Conservation (phyloP, 2,329 filamentous ascomycete genomes). For the Colletotrichum lentis region DNA sequence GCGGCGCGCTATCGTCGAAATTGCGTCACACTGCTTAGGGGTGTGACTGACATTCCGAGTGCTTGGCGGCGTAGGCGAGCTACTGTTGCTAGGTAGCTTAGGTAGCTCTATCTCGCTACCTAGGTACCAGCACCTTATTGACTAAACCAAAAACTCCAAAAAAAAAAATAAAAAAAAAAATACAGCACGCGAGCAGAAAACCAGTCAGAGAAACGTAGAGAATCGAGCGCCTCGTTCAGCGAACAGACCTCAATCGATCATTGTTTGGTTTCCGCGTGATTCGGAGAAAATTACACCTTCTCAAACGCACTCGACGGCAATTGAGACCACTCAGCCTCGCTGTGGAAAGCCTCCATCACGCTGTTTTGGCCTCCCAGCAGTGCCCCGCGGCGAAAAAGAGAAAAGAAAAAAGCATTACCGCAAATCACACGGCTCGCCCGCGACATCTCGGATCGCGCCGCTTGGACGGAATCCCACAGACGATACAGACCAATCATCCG, state of each 20-base stretch:
- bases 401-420: neutral
- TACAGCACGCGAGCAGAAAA: neutral
- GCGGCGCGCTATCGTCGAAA: constrained; percentile 19
- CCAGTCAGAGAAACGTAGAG: constrained; percentile 5
- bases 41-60: neutral
- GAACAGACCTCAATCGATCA: constrained; percentile 20
- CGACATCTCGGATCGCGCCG: constrained; percentile 27
- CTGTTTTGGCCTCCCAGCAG: constrained; percentile 31
- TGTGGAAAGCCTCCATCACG: constrained; percentile 8
- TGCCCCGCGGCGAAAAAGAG: constrained; percentile 18
- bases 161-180: constrained; percentile 7
- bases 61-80: constrained; percentile 9
- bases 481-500: constrained; percentile 25
- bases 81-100: no score
- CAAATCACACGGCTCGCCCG: constrained; percentile 12
- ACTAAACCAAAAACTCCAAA: neutral
- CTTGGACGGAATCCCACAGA: constrained; percentile 32
- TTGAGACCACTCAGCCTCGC: constrained; percentile 36
- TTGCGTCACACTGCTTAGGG: constrained; percentile 36
- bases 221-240: neutral
- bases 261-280: constrained; percentile 18
- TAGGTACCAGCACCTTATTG: neutral
- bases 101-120: constrained; percentile 13
- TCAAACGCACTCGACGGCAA: constrained; percentile 28
- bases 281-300: neutral